These are phyloP conservation scores for Mycosphaerella arachidis DNA, from an alignment of 2,329 filamentous ascomycete genomes.

Conservation along the genomic window DNA sequence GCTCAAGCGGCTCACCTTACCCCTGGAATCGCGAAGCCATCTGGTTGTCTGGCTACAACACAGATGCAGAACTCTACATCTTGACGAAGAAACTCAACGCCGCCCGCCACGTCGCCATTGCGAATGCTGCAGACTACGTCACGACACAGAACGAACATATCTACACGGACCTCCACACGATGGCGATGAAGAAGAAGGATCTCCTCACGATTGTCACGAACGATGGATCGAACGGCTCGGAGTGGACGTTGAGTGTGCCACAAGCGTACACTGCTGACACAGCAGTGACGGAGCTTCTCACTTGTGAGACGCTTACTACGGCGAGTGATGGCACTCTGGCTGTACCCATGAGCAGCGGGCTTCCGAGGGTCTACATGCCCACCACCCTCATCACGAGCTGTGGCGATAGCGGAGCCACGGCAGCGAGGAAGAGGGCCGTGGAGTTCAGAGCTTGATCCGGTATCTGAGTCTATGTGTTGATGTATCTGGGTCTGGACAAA, in stretches of 20 bases:
- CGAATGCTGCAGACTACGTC: constrained; percentile 37
- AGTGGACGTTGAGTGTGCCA: constrained; percentile 28
- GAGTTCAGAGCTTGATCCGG: neutral
- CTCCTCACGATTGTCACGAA: constrained; percentile 38
- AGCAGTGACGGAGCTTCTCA: constrained; percentile 37
- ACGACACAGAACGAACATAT: constrained; percentile 38
- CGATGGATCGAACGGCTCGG: constrained; percentile 23
- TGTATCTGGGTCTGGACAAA: neutral
- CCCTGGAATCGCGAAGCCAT: constrained; percentile 41
- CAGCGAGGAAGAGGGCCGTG: neutral
- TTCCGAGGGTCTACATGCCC: constrained; percentile 37
- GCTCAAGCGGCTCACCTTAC: constrained; percentile 22
- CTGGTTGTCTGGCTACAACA: constrained; percentile 42
- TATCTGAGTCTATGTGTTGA: neutral
- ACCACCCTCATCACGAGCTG: constrained; percentile 13
- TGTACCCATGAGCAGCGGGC: constrained; percentile 35
- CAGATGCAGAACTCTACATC: constrained; percentile 38
- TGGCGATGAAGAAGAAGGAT: constrained; percentile 49
- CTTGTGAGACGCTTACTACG: constrained; percentile 31
- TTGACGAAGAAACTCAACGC: constrained; percentile 46
- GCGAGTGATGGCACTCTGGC: constrained; percentile 27
- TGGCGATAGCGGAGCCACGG: constrained; percentile 3
- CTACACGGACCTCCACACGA: constrained; percentile 38
- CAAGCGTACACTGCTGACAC: constrained; percentile 28
- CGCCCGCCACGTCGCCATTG: constrained; percentile 46